Base-by-base conservation (phyloP, 1,284 basidiomycete species). In the Tetrapyrgos nigripes region DNA sequence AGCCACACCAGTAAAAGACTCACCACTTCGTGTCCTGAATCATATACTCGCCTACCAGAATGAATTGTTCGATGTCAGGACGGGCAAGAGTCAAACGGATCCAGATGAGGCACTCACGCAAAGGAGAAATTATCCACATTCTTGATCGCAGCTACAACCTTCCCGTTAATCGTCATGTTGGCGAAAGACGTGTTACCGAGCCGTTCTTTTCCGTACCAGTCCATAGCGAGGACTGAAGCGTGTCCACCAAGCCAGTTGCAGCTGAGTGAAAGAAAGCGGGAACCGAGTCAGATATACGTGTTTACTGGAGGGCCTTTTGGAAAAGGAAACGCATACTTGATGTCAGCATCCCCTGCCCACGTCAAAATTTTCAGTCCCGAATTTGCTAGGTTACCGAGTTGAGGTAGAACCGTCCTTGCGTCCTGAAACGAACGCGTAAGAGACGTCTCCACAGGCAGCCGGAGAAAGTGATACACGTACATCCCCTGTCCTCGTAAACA, bases 331-430 rank as follows among this genome's bases (percentile, higher is more conserved):
- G 50, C 56, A n/a, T n/a, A 87, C 86, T 80, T 85, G 66, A 88
- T 86, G 64, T 88, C 86, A 40, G 84, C 80, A 62, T 88, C 86
- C 14, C 86, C 87, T 40, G 84, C 85, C 86, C 86, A 87, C 44
- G 87, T 82, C 8, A 88, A 73, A 23, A 83, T 79, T 68, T 82
- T 85, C 55, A 87, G 66, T n/a, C 76, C 68, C 21, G 83, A 83
- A 64, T 87, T 74, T 0, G 75, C 85, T 4, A 89, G 69, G 1
- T 70, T 72, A 4, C 78, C 79, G 13, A 88, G 77, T 63, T 83
- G 72, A 2, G 84, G 83, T 3, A 88, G 74, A 55, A 76, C 76
- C 0, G 83, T 81, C 59, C 86, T 74, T 27, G 84, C 85, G 61
- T 83, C 82, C 83, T 85, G 45, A 6, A n/a, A n/a, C n/a, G n/a